Evolutionary conservation across 1,139 yeast genomes (phyloP).

Genomic region (Protomyces inouyei): DNA sequence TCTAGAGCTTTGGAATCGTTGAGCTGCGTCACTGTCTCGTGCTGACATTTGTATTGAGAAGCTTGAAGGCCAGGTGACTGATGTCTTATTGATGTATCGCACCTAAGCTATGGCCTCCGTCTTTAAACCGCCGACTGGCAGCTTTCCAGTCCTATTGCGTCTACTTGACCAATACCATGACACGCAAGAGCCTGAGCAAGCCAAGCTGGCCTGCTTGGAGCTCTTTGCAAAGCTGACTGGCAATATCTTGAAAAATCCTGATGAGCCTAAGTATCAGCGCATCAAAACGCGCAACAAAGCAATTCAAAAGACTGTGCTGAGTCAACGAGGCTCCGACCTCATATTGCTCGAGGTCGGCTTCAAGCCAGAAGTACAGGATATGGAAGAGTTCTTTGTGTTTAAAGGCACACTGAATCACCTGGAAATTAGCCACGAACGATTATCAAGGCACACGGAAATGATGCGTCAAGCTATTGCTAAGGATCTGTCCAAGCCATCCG

Average conservation of each 20-base stretch:
- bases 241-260: constrained; percentile 8
- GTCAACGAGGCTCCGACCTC: constrained; percentile 10
- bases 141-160: constrained; percentile 10
- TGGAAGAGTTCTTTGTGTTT: constrained; percentile 9
- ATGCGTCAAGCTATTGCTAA: constrained; percentile 1
- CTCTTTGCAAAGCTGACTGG: neutral
- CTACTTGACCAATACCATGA: constrained; percentile 7
- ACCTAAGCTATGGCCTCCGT: neutral
- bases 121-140: constrained; percentile 9
- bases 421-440: neutral
- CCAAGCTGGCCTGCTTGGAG: constrained; percentile 8
- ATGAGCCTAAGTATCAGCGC: constrained; percentile 5
- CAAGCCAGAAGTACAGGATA: constrained; percentile 1
- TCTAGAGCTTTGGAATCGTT: too few species aligned
- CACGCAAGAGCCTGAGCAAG: constrained; percentile 4
- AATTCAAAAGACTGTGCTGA: neutral
- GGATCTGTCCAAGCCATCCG: constrained; percentile 1
- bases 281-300: constrained; percentile 5
- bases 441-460: neutral
- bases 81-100: too few species aligned
- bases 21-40: too few species aligned
- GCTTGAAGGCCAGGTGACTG: too few species aligned
- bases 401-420: neutral
- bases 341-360: constrained; percentile 13
- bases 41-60: too few species aligned